Percentiles rank a stretch among this genome's conserved stretches.
Evolutionary conservation across 2,329 filamentous ascomycete genomes (phyloP).

Genomic region (Fusarium brevicatenulatum): DNA sequence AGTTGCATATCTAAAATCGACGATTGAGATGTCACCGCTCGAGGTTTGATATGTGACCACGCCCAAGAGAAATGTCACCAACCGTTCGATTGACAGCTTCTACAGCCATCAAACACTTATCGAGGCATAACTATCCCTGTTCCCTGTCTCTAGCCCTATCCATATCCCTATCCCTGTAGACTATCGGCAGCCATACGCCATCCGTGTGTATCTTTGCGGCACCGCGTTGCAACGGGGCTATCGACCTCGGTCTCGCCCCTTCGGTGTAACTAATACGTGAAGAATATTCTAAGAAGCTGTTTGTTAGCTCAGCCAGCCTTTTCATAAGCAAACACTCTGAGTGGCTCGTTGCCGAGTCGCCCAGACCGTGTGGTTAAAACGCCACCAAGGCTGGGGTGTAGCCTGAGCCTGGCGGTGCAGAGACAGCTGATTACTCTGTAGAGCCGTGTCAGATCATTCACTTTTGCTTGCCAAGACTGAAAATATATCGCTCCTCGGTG

Average conservation of each 20-base stretch:
- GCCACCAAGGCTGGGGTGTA: constrained; percentile 2
- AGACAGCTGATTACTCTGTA: not conserved
- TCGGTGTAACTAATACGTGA: not conserved
- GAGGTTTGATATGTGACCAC: not conserved
- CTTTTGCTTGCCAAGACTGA: not conserved
- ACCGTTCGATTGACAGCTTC: not conserved
- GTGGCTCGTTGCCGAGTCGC: not conserved
- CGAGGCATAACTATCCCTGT: not conserved
- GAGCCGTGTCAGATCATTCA: not conserved
- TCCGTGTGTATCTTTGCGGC: constrained; percentile 1
- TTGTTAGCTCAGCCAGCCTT: not conserved
- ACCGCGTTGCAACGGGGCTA: not conserved
- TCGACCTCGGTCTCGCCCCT: constrained; percentile 10
- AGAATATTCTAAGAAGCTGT: not conserved
- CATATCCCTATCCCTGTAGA: not conserved
- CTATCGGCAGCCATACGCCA: not conserved
- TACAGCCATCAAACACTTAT: not conserved
- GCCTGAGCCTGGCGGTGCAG: not conserved
- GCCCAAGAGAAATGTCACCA: not conserved
- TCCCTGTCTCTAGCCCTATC: not conserved
- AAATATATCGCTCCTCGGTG: not conserved
- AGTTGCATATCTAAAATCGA: not conserved
- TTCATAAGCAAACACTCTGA: not conserved
- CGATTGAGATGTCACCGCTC: not conserved
- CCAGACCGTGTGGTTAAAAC: not conserved